Percentiles rank a stretch among this genome's conserved stretches.
Evolutionary conservation across 495 filamentous ascomycete species (phyloP).

Genomic region (Penicillium lividum): DNA sequence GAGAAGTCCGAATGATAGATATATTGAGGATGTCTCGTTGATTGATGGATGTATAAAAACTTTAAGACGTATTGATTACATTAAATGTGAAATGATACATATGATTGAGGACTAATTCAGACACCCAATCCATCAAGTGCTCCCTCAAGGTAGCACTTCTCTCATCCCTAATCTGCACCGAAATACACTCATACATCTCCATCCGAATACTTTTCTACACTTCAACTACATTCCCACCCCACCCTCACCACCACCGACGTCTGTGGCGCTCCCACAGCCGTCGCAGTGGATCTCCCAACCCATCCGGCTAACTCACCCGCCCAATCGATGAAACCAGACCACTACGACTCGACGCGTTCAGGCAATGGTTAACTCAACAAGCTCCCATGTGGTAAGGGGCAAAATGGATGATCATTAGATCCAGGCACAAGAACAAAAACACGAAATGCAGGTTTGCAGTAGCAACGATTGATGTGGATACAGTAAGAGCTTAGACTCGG

Average conservation of each 20-base stretch:
- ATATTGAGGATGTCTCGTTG: neutral
- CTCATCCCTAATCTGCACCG: too few species aligned
- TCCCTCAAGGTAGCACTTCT: too few species aligned
- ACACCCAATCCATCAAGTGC: too few species aligned
- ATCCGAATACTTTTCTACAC: neutral
- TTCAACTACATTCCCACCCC: neutral
- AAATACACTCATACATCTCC: neutral
- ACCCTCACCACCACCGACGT: neutral
- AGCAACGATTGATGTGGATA: neutral
- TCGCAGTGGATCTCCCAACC: neutral
- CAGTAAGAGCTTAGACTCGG: neutral
- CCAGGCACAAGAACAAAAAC: neutral
- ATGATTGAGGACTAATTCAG: neutral
- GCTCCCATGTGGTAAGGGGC: neutral
- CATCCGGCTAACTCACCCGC: neutral
- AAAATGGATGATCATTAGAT: neutral
- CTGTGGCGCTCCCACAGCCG: neutral
- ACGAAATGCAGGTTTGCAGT: neutral
- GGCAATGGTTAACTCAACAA: too few species aligned
- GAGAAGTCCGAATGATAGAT: neutral
- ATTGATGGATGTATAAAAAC: neutral
- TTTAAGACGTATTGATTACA: neutral
- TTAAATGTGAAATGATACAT: neutral
- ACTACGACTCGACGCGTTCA: too few species aligned
- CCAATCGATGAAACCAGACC: neutral